Base-by-base conservation (phyloP, 2,329 filamentous ascomycete genomes). In the Berkeleyomyces rouxiae region DNA sequence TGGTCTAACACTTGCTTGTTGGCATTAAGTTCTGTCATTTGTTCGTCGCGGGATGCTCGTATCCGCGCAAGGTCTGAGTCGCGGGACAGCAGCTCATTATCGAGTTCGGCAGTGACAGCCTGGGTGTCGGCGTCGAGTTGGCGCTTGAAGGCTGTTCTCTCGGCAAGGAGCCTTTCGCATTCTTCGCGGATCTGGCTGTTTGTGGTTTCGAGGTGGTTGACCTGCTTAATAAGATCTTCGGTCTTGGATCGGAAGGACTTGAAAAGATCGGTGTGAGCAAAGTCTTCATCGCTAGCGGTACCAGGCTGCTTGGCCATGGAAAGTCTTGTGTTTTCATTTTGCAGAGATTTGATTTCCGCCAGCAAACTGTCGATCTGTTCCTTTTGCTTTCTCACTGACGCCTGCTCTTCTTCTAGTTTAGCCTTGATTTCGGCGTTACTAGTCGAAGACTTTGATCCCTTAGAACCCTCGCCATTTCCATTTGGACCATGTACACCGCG, bases 231-330 rank as follows among this genome's bases (percentile, higher is more conserved):
- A 7, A 95, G 82, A 68, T 97, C 92, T 70, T 97, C 93, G 68
- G 95, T 88, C 69, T 96, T 90, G 33, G 81, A 82, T 74, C 91
- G 95, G 70, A 96, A 81, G 66, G 88, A 84, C 74, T 96, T 97
- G 79, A 96, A 99, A 2, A 96, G 80, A 68, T 96, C 90, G 3
- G 90, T 96, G 63, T 90, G 85, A 47, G 90, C 85, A 70, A 95
- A 97, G 68, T 99, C 93, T 66, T 99, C 93, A 69, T 99, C 93
- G 0, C 91, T 77, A 62, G 82, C 85, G 0, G 88, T 87, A 53
- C 91, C 77, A 62, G 82, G 85, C 13, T 77, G 74, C 68, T 79
- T 90, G 42, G 92, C 75, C 4, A 84, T 80, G 16, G 88, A 90
- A n/a, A 64, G 63, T 43, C 58, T 61, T 23, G 49, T 61, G 51